phyloP scores from a whole-genome alignment of 2,329 filamentous ascomycete species.

The Ascochyta clinopodiicola region DNA sequence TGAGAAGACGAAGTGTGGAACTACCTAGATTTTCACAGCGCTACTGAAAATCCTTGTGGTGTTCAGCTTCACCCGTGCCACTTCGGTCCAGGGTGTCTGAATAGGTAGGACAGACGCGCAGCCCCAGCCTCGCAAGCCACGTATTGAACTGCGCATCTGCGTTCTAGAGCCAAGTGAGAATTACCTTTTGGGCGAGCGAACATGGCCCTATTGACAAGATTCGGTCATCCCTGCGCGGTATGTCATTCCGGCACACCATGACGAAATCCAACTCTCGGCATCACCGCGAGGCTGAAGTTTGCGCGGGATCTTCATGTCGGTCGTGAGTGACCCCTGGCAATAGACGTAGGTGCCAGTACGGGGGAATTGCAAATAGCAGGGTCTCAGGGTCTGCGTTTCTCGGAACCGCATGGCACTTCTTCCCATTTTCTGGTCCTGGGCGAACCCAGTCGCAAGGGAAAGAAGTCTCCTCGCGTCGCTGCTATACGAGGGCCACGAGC shows the following conservation, averaged over 20 bases:
- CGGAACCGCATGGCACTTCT: no score
- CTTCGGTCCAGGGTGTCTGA: not conserved
- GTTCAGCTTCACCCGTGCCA: not conserved
- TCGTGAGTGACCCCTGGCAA: not conserved
- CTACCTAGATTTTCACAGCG: not conserved
- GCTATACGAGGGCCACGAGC: not conserved
- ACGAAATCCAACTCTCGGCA: constrained; percentile 9
- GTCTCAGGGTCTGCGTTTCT: not conserved
- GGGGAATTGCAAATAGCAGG: no score
- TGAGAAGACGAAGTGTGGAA: not conserved
- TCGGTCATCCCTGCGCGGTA: constrained; percentile 4
- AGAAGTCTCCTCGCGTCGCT: not conserved
- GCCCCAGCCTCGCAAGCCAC: constrained; percentile 1
- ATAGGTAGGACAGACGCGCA: not conserved
- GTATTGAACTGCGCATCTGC: not conserved
- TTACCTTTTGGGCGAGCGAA: not conserved
- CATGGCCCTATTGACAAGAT: constrained; percentile 1
- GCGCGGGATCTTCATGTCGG: not conserved
- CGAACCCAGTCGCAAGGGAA: not conserved
- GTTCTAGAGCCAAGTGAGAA: not conserved
- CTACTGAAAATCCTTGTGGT: not conserved
- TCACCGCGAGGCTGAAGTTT: constrained; percentile 1
- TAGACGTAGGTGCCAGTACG: no score
- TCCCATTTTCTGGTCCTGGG: not conserved
- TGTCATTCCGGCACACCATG: constrained; percentile 8